A percentile compares a stretch with the other conserved stretches of the same genome.
Evolutionary conservation across 352 stramenopile species (phyloP).

Genomic region (Globisporangium splendens): DNA sequence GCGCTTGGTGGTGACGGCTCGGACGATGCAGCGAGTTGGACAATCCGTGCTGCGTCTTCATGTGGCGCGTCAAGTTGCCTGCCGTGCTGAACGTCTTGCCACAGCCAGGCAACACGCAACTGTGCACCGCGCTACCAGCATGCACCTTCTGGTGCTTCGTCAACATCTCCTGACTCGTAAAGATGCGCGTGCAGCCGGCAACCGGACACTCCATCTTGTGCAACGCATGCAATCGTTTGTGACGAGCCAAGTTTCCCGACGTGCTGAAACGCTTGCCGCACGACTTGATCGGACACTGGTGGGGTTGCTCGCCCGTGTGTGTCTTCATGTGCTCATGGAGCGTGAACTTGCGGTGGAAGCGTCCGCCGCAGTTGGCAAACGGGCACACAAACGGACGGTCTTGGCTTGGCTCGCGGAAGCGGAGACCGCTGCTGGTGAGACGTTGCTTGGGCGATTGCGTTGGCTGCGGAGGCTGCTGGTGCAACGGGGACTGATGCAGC

Average conservation of each 20-base stretch:
- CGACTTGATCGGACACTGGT: conserved; percentile 24
- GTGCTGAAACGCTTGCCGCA: conserved; percentile 33
- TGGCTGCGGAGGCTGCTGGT: not conserved
- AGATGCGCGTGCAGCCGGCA: no score
- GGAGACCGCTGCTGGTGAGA: not conserved
- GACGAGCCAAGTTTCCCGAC: no score
- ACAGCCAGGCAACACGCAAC: conserved; percentile 28
- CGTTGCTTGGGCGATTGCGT: conserved; percentile 2
- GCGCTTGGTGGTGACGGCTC: conserved; percentile 9
- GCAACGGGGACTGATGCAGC: not conserved
- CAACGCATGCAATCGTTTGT: no score
- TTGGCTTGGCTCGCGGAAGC: conserved; percentile 4
- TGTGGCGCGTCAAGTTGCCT: conserved; percentile 58
- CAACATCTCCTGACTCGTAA: no score
- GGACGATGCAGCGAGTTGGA: conserved; percentile 13
- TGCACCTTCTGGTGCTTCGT: no score
- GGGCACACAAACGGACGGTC: conserved; percentile 7
- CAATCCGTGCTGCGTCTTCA: conserved; percentile 51
- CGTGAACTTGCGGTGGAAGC: conserved; percentile 71
- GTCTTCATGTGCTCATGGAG: conserved; percentile 75
- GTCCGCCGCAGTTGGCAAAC: conserved; percentile 25
- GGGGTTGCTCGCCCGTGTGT: conserved; percentile 70
- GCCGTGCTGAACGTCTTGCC: conserved; percentile 61
- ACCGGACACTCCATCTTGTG: no score
- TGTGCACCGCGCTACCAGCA: conserved; percentile 17